Conservation (phyloP, 768 basidiomycete species). For the Lactarius sanguifluus region DNA sequence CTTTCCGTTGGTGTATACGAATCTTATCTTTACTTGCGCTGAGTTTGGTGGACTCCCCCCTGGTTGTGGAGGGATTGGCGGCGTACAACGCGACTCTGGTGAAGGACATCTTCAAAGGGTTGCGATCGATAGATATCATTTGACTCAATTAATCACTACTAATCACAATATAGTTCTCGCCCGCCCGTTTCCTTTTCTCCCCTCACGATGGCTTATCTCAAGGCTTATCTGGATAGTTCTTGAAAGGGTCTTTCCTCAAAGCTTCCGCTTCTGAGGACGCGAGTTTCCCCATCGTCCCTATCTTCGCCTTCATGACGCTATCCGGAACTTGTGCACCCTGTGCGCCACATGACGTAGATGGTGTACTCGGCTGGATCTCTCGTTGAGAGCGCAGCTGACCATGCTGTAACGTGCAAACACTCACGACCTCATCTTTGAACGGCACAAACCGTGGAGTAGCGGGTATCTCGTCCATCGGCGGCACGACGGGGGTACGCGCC, state of each 20-base stretch:
- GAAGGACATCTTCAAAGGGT: slow-evolving; percentile 46
- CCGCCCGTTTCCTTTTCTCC: not conserved
- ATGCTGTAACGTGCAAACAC: slow-evolving; percentile 29
- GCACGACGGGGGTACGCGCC: slow-evolving; percentile 32
- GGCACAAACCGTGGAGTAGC: slow-evolving; percentile 64
- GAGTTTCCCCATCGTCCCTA: slow-evolving; percentile 39
- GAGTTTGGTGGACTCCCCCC: slow-evolving; percentile 73
- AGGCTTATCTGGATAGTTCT: slow-evolving; percentile 57
- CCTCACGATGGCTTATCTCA: slow-evolving; percentile 16
- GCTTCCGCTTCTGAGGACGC: slow-evolving; percentile 72
- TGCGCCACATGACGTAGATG: slow-evolving; percentile 35
- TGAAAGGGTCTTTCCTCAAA: slow-evolving; percentile 73
- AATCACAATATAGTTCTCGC: not conserved
- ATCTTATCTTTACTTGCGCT: slow-evolving; percentile 75
- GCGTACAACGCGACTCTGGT: slow-evolving; percentile 55
- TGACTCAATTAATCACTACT: not conserved
- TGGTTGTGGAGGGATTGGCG: slow-evolving; percentile 65
- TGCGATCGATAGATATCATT: slow-evolving; percentile 26
- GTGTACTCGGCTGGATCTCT: slow-evolving; percentile 33
- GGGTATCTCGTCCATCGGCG: slow-evolving; percentile 38
- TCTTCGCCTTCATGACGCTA: slow-evolving; percentile 69
- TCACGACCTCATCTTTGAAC: slow-evolving; percentile 66
- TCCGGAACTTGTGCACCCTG: slow-evolving; percentile 44
- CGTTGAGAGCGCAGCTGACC: slow-evolving; percentile 29
- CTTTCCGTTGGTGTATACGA: slow-evolving; percentile 84